A percentile compares a stretch with the other conserved stretches of the same genome.
Conservation (phyloP, 805 yeast species). For the Spathaspora hagerdaliae region DNA sequence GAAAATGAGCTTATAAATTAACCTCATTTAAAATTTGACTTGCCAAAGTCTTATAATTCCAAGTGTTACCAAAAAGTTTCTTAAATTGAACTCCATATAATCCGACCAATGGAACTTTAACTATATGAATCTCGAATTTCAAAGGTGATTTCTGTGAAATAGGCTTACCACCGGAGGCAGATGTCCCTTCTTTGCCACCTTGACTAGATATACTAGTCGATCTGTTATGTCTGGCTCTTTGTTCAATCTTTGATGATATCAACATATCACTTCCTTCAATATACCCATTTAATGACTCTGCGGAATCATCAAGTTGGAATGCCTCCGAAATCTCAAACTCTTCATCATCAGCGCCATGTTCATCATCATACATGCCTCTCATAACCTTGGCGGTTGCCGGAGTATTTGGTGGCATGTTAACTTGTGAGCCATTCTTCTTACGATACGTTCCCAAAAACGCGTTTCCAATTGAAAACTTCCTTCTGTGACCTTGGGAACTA, state of each 20-base stretch:
- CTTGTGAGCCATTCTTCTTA: constrained; percentile 43
- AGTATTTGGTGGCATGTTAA: constrained; percentile 49
- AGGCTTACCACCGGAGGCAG: constrained; percentile 5
- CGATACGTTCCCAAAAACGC: constrained; percentile 46
- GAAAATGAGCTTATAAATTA: constrained; percentile 40
- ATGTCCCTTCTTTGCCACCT: constrained; percentile 14
- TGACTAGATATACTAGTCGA: constrained; percentile 22
- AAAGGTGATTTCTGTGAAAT: constrained; percentile 46
- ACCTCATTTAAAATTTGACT: constrained; percentile 74
- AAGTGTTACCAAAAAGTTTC: constrained; percentile 87
- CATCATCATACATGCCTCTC: constrained; percentile 23
- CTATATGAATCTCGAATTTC: constrained; percentile 86
- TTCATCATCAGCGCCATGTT: constrained; percentile 25
- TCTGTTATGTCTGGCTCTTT: constrained; percentile 35
- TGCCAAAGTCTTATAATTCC: constrained; percentile 91
- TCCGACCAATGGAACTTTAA: constrained; percentile 86
- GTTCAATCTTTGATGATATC: constrained; percentile 55
- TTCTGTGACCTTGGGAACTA: constrained; percentile 37
- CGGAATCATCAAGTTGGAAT: constrained; percentile 51
- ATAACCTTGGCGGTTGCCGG: constrained; percentile 46
- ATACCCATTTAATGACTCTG: constrained; percentile 52
- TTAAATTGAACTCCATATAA: constrained; percentile 93
- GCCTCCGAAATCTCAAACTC: constrained; percentile 25
- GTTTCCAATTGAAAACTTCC: constrained; percentile 63
- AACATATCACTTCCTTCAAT: constrained; percentile 60